phyloP scores from a whole-genome alignment of 2,329 filamentous ascomycete species.

The Hypoxylon sp. region DNA sequence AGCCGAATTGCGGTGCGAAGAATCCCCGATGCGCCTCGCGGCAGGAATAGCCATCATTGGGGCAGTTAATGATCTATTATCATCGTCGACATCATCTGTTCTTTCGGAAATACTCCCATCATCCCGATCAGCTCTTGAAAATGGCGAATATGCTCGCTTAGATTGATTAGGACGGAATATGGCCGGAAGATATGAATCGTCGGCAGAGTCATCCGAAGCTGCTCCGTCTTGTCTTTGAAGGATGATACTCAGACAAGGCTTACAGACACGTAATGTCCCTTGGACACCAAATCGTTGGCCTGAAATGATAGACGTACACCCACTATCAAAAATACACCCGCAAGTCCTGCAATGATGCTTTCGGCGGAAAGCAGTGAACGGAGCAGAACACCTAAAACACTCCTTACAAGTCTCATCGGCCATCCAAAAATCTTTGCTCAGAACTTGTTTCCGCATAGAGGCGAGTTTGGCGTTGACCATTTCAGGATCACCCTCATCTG shows the following conservation, averaged over 20 bases:
- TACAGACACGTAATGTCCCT: slow-evolving; percentile 89
- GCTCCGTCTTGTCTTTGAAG: slow-evolving; percentile 91
- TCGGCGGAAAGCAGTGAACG: slow-evolving; percentile 92
- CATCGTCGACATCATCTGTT: slow-evolving; percentile 62
- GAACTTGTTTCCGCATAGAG: slow-evolving; percentile 85
- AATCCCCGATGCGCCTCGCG: slow-evolving; percentile 77
- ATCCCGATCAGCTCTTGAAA: slow-evolving; percentile 58
- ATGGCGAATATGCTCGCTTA: slow-evolving; percentile 58
- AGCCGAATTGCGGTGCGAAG: slow-evolving; percentile 85
- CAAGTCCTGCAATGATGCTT: slow-evolving; percentile 98
- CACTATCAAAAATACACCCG: slow-evolving; percentile 98
- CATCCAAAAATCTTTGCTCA: slow-evolving; percentile 99
- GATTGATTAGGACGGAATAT: slow-evolving; percentile 71
- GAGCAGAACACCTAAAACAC: slow-evolving; percentile 91
- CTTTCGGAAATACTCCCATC: slow-evolving; percentile 60
- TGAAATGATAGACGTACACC: slow-evolving; percentile 92
- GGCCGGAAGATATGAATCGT: slow-evolving; percentile 76
- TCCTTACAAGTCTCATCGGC: slow-evolving; percentile 98
- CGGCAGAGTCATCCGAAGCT: slow-evolving; percentile 86
- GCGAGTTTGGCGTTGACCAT: slow-evolving; percentile 73
- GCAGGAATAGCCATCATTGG: slow-evolving; percentile 80
- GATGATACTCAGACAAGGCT: slow-evolving; percentile 91
- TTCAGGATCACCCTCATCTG: slow-evolving; percentile 70
- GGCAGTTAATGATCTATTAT: slow-evolving; percentile 69
- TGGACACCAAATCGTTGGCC: slow-evolving; percentile 90